phyloP scores from a whole-genome alignment of 768 basidiomycete genomes.

The Phlebiopsis gigantea region DNA sequence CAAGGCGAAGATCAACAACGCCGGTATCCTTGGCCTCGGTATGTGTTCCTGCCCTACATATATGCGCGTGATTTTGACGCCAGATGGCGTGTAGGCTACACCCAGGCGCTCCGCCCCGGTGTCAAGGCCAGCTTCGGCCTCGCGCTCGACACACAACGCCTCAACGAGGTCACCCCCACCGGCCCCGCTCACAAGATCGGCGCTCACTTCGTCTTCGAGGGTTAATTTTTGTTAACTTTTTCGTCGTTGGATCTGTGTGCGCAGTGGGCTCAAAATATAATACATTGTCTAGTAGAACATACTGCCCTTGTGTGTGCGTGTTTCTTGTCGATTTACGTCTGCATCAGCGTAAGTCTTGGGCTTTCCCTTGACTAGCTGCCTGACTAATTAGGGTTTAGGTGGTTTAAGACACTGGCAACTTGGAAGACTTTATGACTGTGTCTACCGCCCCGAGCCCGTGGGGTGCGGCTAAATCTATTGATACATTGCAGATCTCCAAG shows the following conservation, averaged over 20 bases:
- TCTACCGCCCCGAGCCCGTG: not conserved
- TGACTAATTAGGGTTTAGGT: too few relatives aligned
- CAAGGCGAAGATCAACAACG: constrained; percentile 99
- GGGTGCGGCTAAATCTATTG: not conserved
- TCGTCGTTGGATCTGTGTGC: not conserved
- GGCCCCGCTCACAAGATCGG: constrained; percentile 83
- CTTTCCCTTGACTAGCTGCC: not conserved
- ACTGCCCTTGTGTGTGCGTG: not conserved
- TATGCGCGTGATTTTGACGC: not conserved
- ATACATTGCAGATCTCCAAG: too few relatives aligned
- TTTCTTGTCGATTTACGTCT: not conserved
- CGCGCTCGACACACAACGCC: constrained; percentile 88
- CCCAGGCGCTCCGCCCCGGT: constrained; percentile 89
- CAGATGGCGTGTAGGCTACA: constrained; percentile 56
- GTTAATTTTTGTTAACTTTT: constrained; percentile 19
- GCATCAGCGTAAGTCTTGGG: not conserved
- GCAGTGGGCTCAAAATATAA: not conserved
- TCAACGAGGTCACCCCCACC: constrained; percentile 59
- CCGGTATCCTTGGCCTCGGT: constrained; percentile 86
- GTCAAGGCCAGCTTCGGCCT: constrained; percentile 92
- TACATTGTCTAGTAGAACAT: not conserved
- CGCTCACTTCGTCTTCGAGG: constrained; percentile 68
- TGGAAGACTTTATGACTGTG: not conserved
- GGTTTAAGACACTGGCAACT: too few relatives aligned
- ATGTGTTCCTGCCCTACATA: constrained; percentile 13